Percentiles rank a stretch among this genome's conserved stretches.
Conservation (phyloP, 305 asterid species). For the Fraxinus angustifolia region DNA sequence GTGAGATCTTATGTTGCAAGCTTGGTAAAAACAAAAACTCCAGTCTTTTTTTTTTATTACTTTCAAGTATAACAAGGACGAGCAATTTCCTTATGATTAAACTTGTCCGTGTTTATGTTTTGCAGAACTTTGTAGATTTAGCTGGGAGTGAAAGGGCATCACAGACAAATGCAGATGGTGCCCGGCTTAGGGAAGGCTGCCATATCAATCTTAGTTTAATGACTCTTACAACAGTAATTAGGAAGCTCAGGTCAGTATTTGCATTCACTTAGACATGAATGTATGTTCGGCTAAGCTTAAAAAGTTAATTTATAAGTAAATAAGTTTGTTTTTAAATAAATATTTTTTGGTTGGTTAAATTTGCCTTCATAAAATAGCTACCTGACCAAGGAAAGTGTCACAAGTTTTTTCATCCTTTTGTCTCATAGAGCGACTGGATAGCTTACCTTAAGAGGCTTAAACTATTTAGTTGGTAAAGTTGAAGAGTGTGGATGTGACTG, state of each 20-base stretch:
- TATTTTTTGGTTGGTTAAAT: background rate
- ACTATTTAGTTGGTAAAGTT: background rate
- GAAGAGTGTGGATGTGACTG: background rate
- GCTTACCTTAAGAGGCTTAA: background rate
- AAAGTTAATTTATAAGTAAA: background rate
- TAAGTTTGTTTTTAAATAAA: background rate
- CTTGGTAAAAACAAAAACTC: slow-evolving; percentile 54
- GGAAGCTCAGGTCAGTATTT: slow-evolving; percentile 73
- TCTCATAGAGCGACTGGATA: background rate
- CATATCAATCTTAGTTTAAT: slow-evolving; percentile 94
- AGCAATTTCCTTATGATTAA: background rate
- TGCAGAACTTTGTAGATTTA: slow-evolving; percentile 90
- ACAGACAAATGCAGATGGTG: slow-evolving; percentile 91
- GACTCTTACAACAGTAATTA: slow-evolving; percentile 92
- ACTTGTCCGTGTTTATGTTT: slow-evolving; percentile 6
- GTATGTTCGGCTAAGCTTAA: background rate
- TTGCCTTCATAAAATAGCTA: background rate
- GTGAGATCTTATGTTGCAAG: slow-evolving; percentile 92
- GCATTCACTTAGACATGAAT: slow-evolving; percentile 1
- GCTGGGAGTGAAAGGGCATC: slow-evolving; percentile 95
- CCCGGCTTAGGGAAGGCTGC: slow-evolving; percentile 94
- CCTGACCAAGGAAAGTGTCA: background rate
- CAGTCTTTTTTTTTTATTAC: background rate
- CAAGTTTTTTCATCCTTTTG: background rate
- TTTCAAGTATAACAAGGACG: background rate